Percentiles rank a stretch among this genome's conserved stretches.
These are phyloP conservation scores for Ophioceras dolichostomum DNA, from an alignment of 2,329 filamentous ascomycete genomes.

Conservation along the genomic window DNA sequence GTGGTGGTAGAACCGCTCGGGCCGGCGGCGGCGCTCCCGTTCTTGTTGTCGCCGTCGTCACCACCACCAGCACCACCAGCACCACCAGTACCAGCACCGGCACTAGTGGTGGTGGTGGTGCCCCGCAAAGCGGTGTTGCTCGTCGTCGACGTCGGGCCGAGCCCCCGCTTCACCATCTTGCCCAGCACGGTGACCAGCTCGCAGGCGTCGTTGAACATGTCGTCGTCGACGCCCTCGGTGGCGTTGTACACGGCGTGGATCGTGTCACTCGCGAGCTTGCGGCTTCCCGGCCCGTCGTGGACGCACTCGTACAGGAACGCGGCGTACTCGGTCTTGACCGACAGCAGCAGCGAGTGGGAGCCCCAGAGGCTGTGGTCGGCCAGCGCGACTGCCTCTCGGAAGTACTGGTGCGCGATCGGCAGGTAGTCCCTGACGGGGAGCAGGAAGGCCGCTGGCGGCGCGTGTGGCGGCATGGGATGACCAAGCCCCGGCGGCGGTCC, in stretches of 20 bases:
- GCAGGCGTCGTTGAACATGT: conserved; percentile 87
- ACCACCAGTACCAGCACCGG: too few relatives aligned
- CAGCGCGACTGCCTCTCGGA: conserved; percentile 62
- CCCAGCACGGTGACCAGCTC: conserved; percentile 77
- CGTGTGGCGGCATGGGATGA: too few relatives aligned
- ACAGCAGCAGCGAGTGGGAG: conserved; percentile 79
- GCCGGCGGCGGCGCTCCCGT: background rate
- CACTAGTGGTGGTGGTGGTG: too few relatives aligned
- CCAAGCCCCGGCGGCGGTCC: conserved; percentile 42
- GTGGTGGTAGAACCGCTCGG: background rate
- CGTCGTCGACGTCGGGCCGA: too few relatives aligned
- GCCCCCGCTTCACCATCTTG: conserved; percentile 74
- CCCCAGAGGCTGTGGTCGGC: conserved; percentile 70
- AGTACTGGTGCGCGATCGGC: conserved; percentile 68
- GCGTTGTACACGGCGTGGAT: conserved; percentile 88
- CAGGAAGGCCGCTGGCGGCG: conserved; percentile 57
- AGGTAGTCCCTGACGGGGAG: conserved; percentile 72
- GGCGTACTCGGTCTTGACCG: conserved; percentile 82
- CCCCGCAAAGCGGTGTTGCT: background rate
- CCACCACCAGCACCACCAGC: too few relatives aligned
- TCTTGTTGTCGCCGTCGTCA: background rate
- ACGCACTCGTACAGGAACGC: conserved; percentile 91
- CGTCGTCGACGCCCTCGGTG: conserved; percentile 85
- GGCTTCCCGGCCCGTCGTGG: conserved; percentile 65
- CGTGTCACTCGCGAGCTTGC: conserved; percentile 66